Evolutionary conservation across 805 yeast species (phyloP), one percentile per base, ranked within the genome.

Genomic region (Barnettozyma salicaria): DNA sequence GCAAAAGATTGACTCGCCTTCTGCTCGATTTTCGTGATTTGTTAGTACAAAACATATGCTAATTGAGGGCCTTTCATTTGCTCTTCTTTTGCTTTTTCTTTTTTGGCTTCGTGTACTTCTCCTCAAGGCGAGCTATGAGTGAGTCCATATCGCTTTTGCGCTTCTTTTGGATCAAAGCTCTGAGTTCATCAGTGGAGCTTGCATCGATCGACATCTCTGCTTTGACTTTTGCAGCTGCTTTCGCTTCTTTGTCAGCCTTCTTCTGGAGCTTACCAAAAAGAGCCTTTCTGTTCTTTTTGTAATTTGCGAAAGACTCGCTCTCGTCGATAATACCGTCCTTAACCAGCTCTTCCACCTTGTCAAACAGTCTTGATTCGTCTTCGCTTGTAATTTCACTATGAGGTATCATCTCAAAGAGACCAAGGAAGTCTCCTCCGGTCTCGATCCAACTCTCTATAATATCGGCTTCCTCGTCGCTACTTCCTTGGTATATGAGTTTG

Each of bases 331-430:
- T 61, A 3, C 63, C 60, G 1, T 60, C 59, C 5, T 55, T 55
- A 12, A 72, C 58, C 27, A 77, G 61, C 11, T 63, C 62, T 22
- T 67, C 61, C 20, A 86, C 71, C 1, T 78, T 65, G 2, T 55
- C 56, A 39, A 70, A 73, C 30, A 83, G 67, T 26, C 96, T 67
- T 22, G 58, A 59, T 49, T 84, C 94, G 48, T 80, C 87, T 1
- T 55, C 63, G 25, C 65, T 70, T 26, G 61, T 61, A 30, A 80
- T 68, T 43, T 81, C 88, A 36, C 83, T 67, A 58, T 88, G 96
- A 8, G 92, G 82, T 4, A 88, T 79, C 23, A 68, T 66, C 54
- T 86, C 95, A 52, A 87, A 82, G 6, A 87, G 61, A 34, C 66
- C 64, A 31, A 79, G 63, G 49, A 87, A 74, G 49, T 84, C 85